Base-by-base conservation (phyloP, 345 rosid species). In the Eucalyptus pauciflora region DNA sequence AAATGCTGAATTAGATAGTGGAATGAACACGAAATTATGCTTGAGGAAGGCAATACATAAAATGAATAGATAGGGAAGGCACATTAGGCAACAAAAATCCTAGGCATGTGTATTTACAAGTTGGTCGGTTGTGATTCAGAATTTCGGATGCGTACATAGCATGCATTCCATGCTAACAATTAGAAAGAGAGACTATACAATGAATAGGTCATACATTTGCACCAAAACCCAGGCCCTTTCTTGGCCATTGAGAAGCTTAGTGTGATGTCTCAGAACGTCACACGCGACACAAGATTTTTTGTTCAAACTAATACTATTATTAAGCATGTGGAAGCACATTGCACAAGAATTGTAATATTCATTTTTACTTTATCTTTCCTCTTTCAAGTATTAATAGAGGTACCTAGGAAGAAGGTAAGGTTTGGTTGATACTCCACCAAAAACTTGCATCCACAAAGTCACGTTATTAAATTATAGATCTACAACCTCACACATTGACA, bases 391-490 rank as follows among this genome's bases (percentile, higher is more conserved):
- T n/a, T 14, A 14, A 64, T 64, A 15, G 10, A n/a, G 37, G 18
- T n/a, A 64, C 76, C 5, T 64, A 2, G 37, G 76, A 64, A 64
- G 41, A 64, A 64, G 20, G 20, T 64, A 10, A 1, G 3, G 18
- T n/a, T 16, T n/a, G 20, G 76, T 64, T 64, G 37, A 64, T n/a
- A n/a, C 76, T 64, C 18, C 76, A 64, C 18, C 41, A 64, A 64
- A 62, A 64, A n/a, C 76, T n/a, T n/a, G 37, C 37, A 7, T 14
- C 18, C 33, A 64, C 76, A 64, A 64, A 64, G 76, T 64, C 76
- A n/a, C 18, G 1, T n/a, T n/a, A 7, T 16, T 64, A 3, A 64
- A 64, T 10, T 64, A n/a, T 3, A 2, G 3, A 64, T 64, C 0
- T 6, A 64, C 20, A 64, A 29, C 76, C 41, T n/a, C 5, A 3